phyloP scores from a whole-genome alignment of 495 filamentous ascomycete species.

The Neurospora sp. region DNA sequence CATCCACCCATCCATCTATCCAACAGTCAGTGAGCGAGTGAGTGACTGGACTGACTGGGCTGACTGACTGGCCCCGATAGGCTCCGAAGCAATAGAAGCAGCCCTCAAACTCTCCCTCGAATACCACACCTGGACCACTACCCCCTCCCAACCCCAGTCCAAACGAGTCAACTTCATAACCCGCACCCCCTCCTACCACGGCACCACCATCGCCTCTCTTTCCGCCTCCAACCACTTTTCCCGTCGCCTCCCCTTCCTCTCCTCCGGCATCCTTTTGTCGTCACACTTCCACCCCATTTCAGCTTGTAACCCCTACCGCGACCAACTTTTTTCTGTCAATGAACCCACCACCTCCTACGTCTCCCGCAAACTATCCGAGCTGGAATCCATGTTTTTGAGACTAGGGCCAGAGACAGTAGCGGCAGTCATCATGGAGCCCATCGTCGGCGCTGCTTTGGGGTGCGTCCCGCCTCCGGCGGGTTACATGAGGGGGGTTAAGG shows the following conservation, averaged over 20 bases:
- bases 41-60: too few relatives aligned
- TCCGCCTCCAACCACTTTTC: conserved; percentile 47
- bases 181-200: conserved; percentile 60
- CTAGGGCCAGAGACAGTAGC: conserved; percentile 55
- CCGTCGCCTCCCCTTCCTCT: conserved; percentile 48
- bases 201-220: conserved; percentile 55
- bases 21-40: too few relatives aligned
- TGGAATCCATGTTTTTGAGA: conserved; percentile 55
- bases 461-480: conserved; percentile 52
- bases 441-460: conserved; percentile 48
- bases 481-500: conserved; percentile 54
- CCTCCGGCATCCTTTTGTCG: conserved; percentile 21
- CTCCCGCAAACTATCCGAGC: conserved; percentile 38
- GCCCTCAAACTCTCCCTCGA: conserved; percentile 58
- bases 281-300: conserved; percentile 50
- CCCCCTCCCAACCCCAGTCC: too few relatives aligned
- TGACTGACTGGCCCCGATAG: too few relatives aligned
- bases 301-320: conserved; percentile 46
- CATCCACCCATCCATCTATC: not conserved
- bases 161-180: conserved; percentile 41
- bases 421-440: conserved; percentile 61
- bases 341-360: conserved; percentile 4
- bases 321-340: conserved; percentile 22
- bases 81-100: conserved; percentile 63
- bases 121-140: conserved; percentile 41